Base-by-base conservation (phyloP, 306 rosid genomes). In the Lathyrus oleraceus region DNA sequence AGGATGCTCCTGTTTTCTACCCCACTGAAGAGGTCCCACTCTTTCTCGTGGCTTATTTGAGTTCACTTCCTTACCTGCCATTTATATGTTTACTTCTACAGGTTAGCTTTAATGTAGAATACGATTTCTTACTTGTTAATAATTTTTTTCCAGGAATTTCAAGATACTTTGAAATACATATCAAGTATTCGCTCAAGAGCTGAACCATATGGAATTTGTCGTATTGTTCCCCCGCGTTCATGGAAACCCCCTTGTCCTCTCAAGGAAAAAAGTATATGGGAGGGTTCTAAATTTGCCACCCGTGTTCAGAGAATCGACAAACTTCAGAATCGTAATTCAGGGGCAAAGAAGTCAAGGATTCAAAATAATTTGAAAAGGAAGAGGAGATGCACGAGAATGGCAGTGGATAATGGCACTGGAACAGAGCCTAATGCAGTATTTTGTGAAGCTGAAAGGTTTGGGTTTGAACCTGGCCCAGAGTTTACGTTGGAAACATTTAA, bases 391-490 rank as follows among this genome's bases (percentile, higher is more conserved):
- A 39, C 83, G 17, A 80, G 91, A 63, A 86, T 85, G 91, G 99
- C 87, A 63, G 69, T 79, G 75, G 95, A 95, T 76, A 75, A 74
- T 76, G 75, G 64, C 65, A 76, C 61, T 30, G 56, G 74, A 73
- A 79, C 80, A 70, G 87, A 76, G 73, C 68, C 65, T 53, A 88
- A 79, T 80, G 78, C 66, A 25, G 89, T 77, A 11, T 64, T 64
- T 82, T 76, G 71, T 86, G 96, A 84, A 84, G 86, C 72, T 52
- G 97, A 91, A 84, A 89, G 67, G 30, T 94, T 94, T 85, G 99
- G 99, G 77, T 94, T 94, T 89, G 99, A 91, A 89, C 91, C 99
- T 79, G 99, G 99, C 58, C 96, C 96, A 43, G 87, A 87, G 70
- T 91, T 94, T 82, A 86, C 92, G 52, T 71, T 94, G 76, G 92